phyloP scores from a whole-genome alignment of 257 asterid species.

The Cordia subcordata region DNA sequence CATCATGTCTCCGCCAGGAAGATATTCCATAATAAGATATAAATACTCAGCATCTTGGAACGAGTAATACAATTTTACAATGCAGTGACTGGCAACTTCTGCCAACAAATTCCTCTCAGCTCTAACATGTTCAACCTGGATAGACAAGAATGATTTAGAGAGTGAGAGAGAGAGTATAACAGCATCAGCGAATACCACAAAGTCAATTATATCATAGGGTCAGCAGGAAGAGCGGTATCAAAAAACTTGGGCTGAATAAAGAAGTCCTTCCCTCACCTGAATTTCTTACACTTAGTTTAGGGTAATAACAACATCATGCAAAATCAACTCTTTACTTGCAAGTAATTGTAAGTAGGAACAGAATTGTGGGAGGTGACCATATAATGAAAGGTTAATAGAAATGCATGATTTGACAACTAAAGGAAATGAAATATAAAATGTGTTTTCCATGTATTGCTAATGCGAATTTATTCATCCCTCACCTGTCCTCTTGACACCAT shows the following conservation, averaged over 20 bases:
- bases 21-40: slow-evolving; percentile 93
- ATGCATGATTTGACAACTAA: background rate
- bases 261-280: too few relatives aligned
- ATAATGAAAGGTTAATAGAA: background rate
- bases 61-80: slow-evolving; percentile 85
- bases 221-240: too few relatives aligned
- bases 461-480: slow-evolving; percentile 6
- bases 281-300: background rate
- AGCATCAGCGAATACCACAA: background rate
- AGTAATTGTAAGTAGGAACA: too few relatives aligned
- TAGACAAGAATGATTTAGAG: slow-evolving; percentile 12
- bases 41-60: slow-evolving; percentile 92
- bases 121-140: slow-evolving; percentile 91
- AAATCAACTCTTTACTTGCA: too few relatives aligned
- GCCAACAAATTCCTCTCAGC: slow-evolving; percentile 95
- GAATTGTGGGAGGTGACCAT: too few relatives aligned
- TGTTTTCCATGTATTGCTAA: slow-evolving; percentile 12
- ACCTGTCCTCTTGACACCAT: slow-evolving; percentile 99
- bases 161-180: background rate
- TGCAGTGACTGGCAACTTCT: slow-evolving; percentile 94
- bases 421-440: background rate
- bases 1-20: slow-evolving; percentile 99
- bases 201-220: background rate
- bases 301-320: too few relatives aligned
- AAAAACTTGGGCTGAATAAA: background rate